Base-by-base conservation (phyloP, 352 stramenopile genomes). In the Phytophthora melonis region DNA sequence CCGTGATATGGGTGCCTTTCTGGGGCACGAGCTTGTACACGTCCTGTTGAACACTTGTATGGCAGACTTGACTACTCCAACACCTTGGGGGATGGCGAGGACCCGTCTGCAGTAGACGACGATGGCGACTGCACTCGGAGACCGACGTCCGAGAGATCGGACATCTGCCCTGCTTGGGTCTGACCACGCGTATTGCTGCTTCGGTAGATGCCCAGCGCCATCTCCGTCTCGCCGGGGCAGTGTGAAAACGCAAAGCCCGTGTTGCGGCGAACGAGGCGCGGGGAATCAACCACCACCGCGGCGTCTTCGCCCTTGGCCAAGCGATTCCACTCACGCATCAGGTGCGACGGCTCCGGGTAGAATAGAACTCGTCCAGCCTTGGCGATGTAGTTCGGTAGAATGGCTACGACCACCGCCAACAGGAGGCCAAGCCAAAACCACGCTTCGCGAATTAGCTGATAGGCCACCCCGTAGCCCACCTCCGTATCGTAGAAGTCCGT, bases 281-380 rank as follows among this genome's bases (percentile, higher is more conserved):
- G 88, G 1, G 87, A 92, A 18, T 95, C 83, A 68, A 88, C 65
- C 11, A 84, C 63, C 39, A 86, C 72, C 1, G 81, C 79, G 0
- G 84, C 75, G 34, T 94, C 87, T 65, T 94, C 86, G 19, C 80
- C 76, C 74, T 94, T 94, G n/a, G 88, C 85, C 71, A 96, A 43
- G 45, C 87, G 87, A 71, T 97, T 97, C 91, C 91, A 97, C 72
- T 97, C 91, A 19, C 91, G 89, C 91, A 97, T 97, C 61, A 97
- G 61, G 55, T 97, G 89, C 30, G 91, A 96, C 36, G 91, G 91
- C 70, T 97, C 91, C 0, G 91, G 91, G 70, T 96, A 97, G 52
- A 97, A 97, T 11, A 97, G 74, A 19, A 97, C 89, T 52, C 89
- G 87, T 27, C 88, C 88, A 16, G 91, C 88, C 70, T 96, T 96